Base-by-base conservation (phyloP, 2,329 filamentous ascomycete species). In the Trichoderma koningii region DNA sequence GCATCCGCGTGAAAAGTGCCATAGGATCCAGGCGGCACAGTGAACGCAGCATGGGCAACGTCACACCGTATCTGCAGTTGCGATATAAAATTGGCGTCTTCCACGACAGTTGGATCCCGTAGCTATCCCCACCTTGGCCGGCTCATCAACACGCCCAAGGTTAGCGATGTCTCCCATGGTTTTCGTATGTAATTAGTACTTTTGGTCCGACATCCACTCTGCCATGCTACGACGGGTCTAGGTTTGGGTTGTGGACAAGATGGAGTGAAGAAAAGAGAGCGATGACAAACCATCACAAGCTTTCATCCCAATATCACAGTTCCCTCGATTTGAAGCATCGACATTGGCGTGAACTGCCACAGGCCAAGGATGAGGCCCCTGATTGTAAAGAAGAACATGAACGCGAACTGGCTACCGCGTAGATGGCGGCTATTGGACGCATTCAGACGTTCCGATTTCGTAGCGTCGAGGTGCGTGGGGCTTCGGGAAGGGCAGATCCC, bases 391-490 rank as follows among this genome's bases (percentile, higher is more conserved):
- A 41, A 17, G 48, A 47, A 59, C 41, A 65, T 48, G 23, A 34
- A 67, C 60, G 60, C 66, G 66, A 67, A 66, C 55, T 50, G 17
- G 60, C 55, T 64, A 56, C 66, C 64, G 50, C 48, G 45, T 55
- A 53, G 55, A 42, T 64, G 28, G 59, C 55, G 50, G 51, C 60
- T 30, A 66, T 67, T 67, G 66, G 66, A 60, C 55, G 17, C 34
- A 50, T 30, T n/a, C n/a, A 65, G 52, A 28, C 34, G 47, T 62
- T 65, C 64, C 63, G 60, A 60, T 47, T 51, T 56, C 34, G 64
- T 63, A 51, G 64, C 55, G 63, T 48, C 50, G 14, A 53, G 21
- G 28, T 14, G 63, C 63, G 62, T 64, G 62, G 62, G 62, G 42
- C 42, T 47, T 63, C 28, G 28, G 51, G 63, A 64, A 50, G 63